These are phyloP conservation scores for Dactylellina sp. DNA, from an alignment of 2,329 filamentous ascomycete species.

Conservation along the genomic window DNA sequence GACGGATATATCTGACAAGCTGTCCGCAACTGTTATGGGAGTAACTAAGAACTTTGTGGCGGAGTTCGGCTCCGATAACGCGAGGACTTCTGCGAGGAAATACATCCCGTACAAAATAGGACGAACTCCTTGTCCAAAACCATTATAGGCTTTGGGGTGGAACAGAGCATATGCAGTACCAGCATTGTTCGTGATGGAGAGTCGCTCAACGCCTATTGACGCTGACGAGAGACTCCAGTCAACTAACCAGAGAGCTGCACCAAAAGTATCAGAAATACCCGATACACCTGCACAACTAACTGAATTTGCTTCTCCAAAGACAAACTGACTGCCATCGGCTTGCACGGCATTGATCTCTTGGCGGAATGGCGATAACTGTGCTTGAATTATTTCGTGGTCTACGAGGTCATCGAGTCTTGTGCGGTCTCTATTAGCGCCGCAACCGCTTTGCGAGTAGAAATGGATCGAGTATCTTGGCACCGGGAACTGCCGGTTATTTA, in stretches of 20 bases:
- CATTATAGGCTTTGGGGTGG: background rate
- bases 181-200: constrained; percentile 61
- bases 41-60: constrained; percentile 11
- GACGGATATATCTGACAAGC: constrained; percentile 4
- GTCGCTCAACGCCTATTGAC: constrained; percentile 62
- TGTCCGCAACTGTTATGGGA: background rate
- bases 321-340: constrained; percentile 33
- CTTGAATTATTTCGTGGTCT: constrained; percentile 29
- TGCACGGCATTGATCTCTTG: constrained; percentile 43
- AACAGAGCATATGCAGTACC: constrained; percentile 19
- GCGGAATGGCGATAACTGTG: constrained; percentile 60
- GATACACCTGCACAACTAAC: constrained; percentile 64
- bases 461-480: constrained; percentile 21
- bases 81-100: constrained; percentile 30
- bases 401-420: constrained; percentile 6
- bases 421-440: background rate
- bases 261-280: constrained; percentile 64
- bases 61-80: constrained; percentile 8
- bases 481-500: constrained; percentile 15
- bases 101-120: constrained; percentile 29
- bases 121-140: background rate
- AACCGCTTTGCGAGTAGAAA: constrained; percentile 27
- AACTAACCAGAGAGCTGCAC: constrained; percentile 64
- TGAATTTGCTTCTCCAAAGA: constrained; percentile 65
- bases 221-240: constrained; percentile 64